Base-by-base conservation (phyloP, 352 stramenopile species). In the Globisporangium ultimum region DNA sequence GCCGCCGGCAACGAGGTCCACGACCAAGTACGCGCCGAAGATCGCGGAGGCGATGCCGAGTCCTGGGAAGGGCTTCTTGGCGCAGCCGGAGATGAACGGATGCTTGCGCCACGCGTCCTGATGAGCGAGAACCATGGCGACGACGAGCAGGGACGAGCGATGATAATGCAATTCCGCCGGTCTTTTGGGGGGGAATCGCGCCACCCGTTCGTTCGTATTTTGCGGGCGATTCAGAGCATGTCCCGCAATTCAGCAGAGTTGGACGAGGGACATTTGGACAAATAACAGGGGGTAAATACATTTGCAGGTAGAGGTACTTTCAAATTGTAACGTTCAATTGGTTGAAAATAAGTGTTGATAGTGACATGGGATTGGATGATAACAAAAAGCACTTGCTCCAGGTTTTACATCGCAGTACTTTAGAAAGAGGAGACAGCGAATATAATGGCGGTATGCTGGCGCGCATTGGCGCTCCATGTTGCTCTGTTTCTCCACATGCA, bases 91-190 rank as follows among this genome's bases (percentile, higher is more conserved):
- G 69, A 95, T 87, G 78, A 95, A 95, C 28, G 85, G 85, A 71
- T 95, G 85, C 81, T 88, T 93, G 61, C 85, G 72, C 85, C 85
- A 95, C 55, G 85, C 85, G 81, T 95, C 85, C 73, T 95, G 85
- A 58, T 89, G 77, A 21, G 81, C 76, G 70, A 95, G 78, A 77
- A 95, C 85, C 85, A 95, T 95, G 43, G 24, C 73, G 18, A 12
- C 28, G 11, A 21, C 21, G 32, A 32, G 18, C 38, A n/a, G 17
- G 15, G 14, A 17, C 32, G 32, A 38, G 47, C 24, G 40, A 18
- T 45, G 40, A 2, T 45, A 45, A 34, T 21, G 53, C 32, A 48
- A 55, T 66, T 66, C 53, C 53, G 60, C 49, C 53, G 60, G 60
- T 66, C 48, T 15, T 18, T 9, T 28, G 24, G 32, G 55, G 49